Evolutionary conservation across 768 basidiomycete genomes (phyloP), one percentile per base, ranked within the genome.

Genomic region (Mycena olivaceomarginata): DNA sequence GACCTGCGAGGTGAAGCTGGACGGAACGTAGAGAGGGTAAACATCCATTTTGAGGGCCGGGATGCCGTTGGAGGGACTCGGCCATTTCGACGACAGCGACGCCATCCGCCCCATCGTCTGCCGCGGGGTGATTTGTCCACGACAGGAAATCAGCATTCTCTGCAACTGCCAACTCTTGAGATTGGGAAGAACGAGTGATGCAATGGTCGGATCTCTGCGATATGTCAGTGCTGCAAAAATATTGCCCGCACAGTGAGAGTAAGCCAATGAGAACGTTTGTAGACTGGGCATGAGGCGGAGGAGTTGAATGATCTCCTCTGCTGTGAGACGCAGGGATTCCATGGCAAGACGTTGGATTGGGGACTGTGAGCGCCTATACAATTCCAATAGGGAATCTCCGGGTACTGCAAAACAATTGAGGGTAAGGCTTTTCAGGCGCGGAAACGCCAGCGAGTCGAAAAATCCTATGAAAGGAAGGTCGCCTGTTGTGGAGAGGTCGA

Each of bases 381-480:
- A 65, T 45, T 46, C 43, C 64, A 65, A 22, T 15, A 65, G 45
- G 45, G 64, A 65, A 65, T 65, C 11, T 31, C 43, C 43, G 20
- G 43, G 43, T 25, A 45, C 41, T 22, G 45, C 41, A 46, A 65
- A 65, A 45, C 2, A 1, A 13, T 46, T n/a, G 43, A 65, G 64
- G 64, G 11, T 65, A 12, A 65, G 64, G n/a, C n/a, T 46, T 12
- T 46, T 12, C 43, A 65, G n/a, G 13, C n/a, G n/a, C 64, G 64
- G 64, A 46, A 65, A 65, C 16, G 64, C 43, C 22, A 65, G 45
- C 43, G 64, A 65, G n/a, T 65, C 64, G 43, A 65, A 46, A 46
- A 65, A 65, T 46, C 64, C 64, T 11, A 25, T 31, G 64, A 65
- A 46, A 31, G 43, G 64, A 25, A 22, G 43, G 22, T 65, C 64